Conservation (phyloP, 257 asterid genomes). For the Solanum chmielewskii region DNA sequence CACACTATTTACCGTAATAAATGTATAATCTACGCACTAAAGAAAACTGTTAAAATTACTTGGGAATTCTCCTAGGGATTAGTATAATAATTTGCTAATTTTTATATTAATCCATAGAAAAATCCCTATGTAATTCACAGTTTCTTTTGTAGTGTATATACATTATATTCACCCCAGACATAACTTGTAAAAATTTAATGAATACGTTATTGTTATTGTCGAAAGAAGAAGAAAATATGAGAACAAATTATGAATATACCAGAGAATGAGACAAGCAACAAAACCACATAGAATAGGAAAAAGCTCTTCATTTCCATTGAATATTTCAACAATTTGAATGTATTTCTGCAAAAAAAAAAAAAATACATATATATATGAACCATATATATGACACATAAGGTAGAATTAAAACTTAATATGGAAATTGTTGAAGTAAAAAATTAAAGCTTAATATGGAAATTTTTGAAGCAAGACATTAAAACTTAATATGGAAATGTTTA, state of each 20-base stretch:
- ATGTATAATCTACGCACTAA: background rate
- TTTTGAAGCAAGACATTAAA: too few relatives aligned
- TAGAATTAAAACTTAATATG: background rate
- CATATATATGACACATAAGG: background rate
- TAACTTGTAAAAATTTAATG: background rate
- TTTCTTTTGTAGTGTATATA: too few relatives aligned
- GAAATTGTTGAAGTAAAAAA: background rate
- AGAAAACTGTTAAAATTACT: too few relatives aligned
- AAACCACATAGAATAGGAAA: background rate
- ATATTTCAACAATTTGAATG: background rate
- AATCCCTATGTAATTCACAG: too few relatives aligned
- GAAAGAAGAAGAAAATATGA: background rate
- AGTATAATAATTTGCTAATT: too few relatives aligned
- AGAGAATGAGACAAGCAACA: background rate
- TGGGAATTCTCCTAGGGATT: too few relatives aligned
- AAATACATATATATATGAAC: background rate
- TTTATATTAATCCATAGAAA: too few relatives aligned
- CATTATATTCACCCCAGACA: background rate
- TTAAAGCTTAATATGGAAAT: background rate
- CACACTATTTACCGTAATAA: background rate
- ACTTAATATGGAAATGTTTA: too few relatives aligned
- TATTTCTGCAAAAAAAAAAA: background rate
- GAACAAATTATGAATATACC: background rate
- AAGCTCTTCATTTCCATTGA: background rate
- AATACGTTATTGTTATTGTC: background rate